phyloP scores from a whole-genome alignment of 257 asterid genomes.

The Thymus quinquecostatus region DNA sequence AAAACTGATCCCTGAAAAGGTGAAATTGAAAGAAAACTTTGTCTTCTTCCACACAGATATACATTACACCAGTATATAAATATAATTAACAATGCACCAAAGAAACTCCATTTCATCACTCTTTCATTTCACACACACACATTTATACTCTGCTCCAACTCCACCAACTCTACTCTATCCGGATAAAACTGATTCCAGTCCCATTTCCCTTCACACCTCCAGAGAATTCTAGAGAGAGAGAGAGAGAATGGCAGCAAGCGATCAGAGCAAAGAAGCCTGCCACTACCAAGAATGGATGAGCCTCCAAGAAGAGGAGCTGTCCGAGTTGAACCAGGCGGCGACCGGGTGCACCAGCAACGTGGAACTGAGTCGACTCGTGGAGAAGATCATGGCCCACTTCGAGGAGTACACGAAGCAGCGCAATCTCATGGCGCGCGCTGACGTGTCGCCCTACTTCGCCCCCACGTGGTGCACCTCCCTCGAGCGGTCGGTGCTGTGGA shows the following conservation, averaged over 20 bases:
- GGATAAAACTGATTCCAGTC: background rate
- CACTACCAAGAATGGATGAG: slow-evolving; percentile 44
- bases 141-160: background rate
- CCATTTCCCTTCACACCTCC: background rate
- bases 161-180: background rate
- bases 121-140: background rate
- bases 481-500: slow-evolving; percentile 59
- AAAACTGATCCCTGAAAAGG: background rate
- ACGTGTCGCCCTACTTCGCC: slow-evolving; percentile 50
- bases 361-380: slow-evolving; percentile 35
- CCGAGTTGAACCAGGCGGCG: slow-evolving; percentile 41
- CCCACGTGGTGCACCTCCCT: slow-evolving; percentile 58
- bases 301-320: slow-evolving; percentile 49
- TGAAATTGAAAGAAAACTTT: slow-evolving; percentile 11
- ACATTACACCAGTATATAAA: background rate
- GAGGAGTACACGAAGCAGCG: slow-evolving; percentile 42
- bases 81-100: background rate
- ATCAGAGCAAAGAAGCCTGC: slow-evolving; percentile 35
- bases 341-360: slow-evolving; percentile 11
- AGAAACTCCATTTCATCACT: background rate
- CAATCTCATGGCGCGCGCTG: slow-evolving; percentile 30
- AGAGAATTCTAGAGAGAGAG: background rate
- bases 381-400: slow-evolving; percentile 37
- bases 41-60: slow-evolving; percentile 1
- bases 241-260: slow-evolving; percentile 24